phyloP scores from a whole-genome alignment of 208 protist genomes.

The Porcisia deanei region DNA sequence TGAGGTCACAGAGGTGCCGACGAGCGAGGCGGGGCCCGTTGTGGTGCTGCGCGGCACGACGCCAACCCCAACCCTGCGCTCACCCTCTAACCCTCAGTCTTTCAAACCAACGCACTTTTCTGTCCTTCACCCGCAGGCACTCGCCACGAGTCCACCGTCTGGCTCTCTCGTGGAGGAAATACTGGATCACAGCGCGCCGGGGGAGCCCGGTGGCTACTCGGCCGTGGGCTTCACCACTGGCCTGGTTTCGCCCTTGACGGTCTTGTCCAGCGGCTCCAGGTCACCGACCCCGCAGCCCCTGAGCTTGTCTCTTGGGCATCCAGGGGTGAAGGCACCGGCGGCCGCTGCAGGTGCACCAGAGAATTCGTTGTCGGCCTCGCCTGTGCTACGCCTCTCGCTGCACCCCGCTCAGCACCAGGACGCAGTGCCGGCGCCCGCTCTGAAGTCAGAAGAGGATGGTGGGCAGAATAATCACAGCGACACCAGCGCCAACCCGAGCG shows the following conservation, averaged over 20 bases:
- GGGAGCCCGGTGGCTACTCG: not conserved
- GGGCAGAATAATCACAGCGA: not conserved
- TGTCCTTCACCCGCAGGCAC: not conserved
- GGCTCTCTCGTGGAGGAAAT: not conserved
- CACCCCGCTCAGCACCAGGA: not conserved
- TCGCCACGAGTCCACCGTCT: not conserved
- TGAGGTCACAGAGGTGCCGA: slow-evolving; percentile 33
- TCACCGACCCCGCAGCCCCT: slow-evolving; percentile 1
- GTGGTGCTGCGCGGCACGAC: slow-evolving; percentile 34
- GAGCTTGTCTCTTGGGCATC: not conserved
- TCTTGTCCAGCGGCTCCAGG: slow-evolving; percentile 7
- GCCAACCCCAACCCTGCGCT: slow-evolving; percentile 11
- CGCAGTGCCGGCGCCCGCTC: not conserved
- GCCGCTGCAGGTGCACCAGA: not conserved
- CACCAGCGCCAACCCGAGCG: not conserved
- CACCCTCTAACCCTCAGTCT: slow-evolving; percentile 10
- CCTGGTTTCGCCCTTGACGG: slow-evolving; percentile 23
- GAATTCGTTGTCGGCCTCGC: not conserved
- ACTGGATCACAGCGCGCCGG: not conserved
- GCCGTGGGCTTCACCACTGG: slow-evolving; percentile 1
- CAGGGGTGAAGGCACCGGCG: not conserved
- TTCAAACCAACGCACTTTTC: slow-evolving; percentile 26
- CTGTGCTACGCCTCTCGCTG: not conserved
- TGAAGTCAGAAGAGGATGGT: not conserved
- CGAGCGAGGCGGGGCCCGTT: slow-evolving; percentile 27